Base-by-base conservation (phyloP, 2,329 filamentous ascomycete genomes). In the Epichloe sibirici region DNA sequence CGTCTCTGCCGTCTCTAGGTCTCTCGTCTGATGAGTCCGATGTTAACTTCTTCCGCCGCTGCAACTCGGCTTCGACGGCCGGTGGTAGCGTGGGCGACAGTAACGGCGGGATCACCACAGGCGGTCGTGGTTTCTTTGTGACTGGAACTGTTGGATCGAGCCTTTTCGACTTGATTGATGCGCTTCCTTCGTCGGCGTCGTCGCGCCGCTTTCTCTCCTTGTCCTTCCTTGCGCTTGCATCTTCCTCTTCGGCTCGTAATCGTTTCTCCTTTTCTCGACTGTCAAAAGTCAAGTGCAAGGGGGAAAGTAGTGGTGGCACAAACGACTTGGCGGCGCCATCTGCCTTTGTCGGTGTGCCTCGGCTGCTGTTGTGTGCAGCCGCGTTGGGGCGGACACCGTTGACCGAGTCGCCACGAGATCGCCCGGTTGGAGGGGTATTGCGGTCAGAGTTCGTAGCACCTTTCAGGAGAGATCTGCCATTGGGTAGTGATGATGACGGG, bases 41-140 rank as follows among this genome's bases (percentile, higher is more conserved):
- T 4, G 61, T 56, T 12, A 49, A 61, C 63, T 63, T 71, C 61
- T 58, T 63, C 57, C 54, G 63, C 61, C 57, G 62, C 17, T 54
- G 62, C 37, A 69, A 53, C 52, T 67, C 66, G 3, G 63, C 73
- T 55, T 81, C 75, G 0, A 82, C 65, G 17, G 73, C 62, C 0
- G 75, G 67, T 1, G 78, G 78, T 6, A 82, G 62, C 0, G 77
- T 81, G 0, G 78, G 78, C 0, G 78, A 82, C 11, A 82, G 66
- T 6, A 81, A 65, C 0, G 72, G 66, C 0, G 77, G 78, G 28
- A 81, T 62, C 46, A 66, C 66, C 8, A 63, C 37, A 0, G 68
- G 62, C 1, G 66, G 61, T 48, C 62, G 71, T 21, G 68, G 63
- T 55, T 69, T 75, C 58, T 69, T 76, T 21, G 58, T 8, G 3